Evolutionary conservation across 2,329 filamentous ascomycete species (phyloP).

Genomic region (Zopfia rhizophila): DNA sequence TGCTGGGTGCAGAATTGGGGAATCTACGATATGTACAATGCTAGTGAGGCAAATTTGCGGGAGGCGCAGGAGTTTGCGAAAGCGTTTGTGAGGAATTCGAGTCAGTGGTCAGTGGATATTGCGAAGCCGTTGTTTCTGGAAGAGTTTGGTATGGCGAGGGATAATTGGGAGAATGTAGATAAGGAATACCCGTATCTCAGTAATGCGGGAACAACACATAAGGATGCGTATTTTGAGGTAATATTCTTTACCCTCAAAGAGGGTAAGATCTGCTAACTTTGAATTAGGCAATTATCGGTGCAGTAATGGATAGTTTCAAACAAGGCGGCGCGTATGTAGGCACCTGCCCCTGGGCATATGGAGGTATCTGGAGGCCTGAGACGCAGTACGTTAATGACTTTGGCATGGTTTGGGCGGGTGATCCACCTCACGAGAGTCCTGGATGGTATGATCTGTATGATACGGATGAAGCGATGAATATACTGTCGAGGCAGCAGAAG

Average conservation of each 20-base stretch:
- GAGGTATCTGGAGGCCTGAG: constrained; percentile 52
- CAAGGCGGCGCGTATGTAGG: constrained; percentile 49
- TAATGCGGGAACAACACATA: constrained; percentile 47
- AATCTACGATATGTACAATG: constrained; percentile 52
- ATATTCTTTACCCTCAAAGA: not conserved
- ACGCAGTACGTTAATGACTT: constrained; percentile 51
- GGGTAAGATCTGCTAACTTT: constrained; percentile 3
- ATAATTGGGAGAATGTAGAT: constrained; percentile 52
- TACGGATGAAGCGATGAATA: constrained; percentile 50
- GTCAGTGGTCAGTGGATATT: constrained; percentile 48
- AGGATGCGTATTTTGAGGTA: constrained; percentile 51
- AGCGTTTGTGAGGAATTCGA: constrained; percentile 47
- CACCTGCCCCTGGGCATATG: constrained; percentile 53
- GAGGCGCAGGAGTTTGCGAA: constrained; percentile 48
- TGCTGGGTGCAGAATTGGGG: constrained; percentile 56
- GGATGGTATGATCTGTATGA: constrained; percentile 56
- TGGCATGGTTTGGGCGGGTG: constrained; percentile 54
- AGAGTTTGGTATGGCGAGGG: constrained; percentile 54
- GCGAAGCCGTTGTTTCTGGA: constrained; percentile 52
- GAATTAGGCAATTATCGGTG: constrained; percentile 46
- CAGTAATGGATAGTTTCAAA: constrained; percentile 49
- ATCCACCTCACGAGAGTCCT: constrained; percentile 52
- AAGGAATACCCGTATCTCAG: constrained; percentile 51
- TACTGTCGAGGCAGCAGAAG: constrained; percentile 47
- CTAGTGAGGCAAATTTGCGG: constrained; percentile 41